Evolutionary conservation across 2,329 filamentous ascomycete genomes (phyloP).

Genomic region (Claviceps spartinae): DNA sequence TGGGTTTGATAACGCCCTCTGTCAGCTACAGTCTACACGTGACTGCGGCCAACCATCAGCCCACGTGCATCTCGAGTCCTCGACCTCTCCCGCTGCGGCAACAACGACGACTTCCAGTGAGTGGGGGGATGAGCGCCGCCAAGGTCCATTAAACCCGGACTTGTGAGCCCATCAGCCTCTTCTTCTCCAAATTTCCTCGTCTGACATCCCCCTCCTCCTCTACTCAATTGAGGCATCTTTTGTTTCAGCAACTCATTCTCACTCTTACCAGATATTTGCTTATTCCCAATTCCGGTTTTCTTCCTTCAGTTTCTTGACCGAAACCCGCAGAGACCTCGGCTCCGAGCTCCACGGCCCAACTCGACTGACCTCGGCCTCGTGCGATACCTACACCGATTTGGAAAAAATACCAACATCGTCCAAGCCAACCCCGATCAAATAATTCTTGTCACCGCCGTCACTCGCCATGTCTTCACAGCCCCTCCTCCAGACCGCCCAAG

Average conservation of each 20-base stretch:
- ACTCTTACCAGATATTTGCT: neutral
- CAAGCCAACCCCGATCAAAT: neutral
- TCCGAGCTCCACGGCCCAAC: neutral
- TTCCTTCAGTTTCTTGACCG: neutral
- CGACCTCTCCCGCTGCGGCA: neutral
- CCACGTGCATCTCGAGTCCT: constrained; percentile 16
- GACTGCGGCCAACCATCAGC: constrained; percentile 16
- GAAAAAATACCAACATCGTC: neutral
- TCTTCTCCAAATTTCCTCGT: too few relatives aligned
- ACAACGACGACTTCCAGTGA: neutral
- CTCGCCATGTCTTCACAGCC: constrained; percentile 87
- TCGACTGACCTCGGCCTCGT: neutral
- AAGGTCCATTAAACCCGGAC: neutral
- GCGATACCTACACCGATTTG: neutral
- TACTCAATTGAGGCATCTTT: too few relatives aligned
- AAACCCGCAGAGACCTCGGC: neutral
- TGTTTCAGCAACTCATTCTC: neutral
- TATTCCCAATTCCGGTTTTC: neutral
- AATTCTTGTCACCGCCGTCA: too few relatives aligned
- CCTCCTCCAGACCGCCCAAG: constrained; percentile 84
- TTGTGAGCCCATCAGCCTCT: too few relatives aligned
- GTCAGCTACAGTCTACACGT: constrained; percentile 11
- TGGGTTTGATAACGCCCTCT: too few relatives aligned
- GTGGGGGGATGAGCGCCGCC: neutral
- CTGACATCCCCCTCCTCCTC: too few relatives aligned